Evolutionary conservation across 257 asterid genomes (phyloP).

Genomic region (Salvia splendens): DNA sequence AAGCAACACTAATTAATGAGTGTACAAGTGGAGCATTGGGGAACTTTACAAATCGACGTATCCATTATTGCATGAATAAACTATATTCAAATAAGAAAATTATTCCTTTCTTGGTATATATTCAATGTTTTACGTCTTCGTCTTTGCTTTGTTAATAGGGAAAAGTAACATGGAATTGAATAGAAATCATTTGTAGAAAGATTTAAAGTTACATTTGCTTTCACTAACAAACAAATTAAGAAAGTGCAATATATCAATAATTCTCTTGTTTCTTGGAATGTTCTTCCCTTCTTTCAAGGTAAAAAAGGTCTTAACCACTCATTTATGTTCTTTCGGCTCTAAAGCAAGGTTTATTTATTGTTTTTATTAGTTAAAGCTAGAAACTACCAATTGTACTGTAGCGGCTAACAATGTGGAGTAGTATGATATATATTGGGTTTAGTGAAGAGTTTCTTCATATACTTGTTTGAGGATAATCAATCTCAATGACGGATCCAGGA

Average conservation of each 20-base stretch:
- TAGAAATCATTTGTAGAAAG: constrained; percentile 3
- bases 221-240: constrained; percentile 33
- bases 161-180: constrained; percentile 37
- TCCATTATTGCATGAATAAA: constrained; percentile 2
- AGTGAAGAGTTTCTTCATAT: too few relatives aligned
- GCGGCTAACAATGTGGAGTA: too few relatives aligned
- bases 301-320: neutral
- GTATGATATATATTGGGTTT: too few relatives aligned
- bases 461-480: too few relatives aligned
- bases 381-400: neutral
- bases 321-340: constrained; percentile 44
- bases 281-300: constrained; percentile 39
- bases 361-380: neutral
- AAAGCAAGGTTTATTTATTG: neutral
- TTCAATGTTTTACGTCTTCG: constrained; percentile 25
- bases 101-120: constrained; percentile 38
- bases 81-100: constrained; percentile 22
- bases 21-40: constrained; percentile 31
- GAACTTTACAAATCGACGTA: constrained; percentile 20
- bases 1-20: constrained; percentile 31
- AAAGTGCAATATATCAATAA: constrained; percentile 22
- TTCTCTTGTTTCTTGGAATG: constrained; percentile 39
- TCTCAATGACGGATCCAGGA: too few relatives aligned
- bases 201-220: constrained; percentile 43
- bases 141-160: constrained; percentile 24